A percentile compares a stretch with the other conserved stretches of the same genome.
Conservation (phyloP, 2,329 filamentous ascomycete species). For the Ilyonectria sp. region DNA sequence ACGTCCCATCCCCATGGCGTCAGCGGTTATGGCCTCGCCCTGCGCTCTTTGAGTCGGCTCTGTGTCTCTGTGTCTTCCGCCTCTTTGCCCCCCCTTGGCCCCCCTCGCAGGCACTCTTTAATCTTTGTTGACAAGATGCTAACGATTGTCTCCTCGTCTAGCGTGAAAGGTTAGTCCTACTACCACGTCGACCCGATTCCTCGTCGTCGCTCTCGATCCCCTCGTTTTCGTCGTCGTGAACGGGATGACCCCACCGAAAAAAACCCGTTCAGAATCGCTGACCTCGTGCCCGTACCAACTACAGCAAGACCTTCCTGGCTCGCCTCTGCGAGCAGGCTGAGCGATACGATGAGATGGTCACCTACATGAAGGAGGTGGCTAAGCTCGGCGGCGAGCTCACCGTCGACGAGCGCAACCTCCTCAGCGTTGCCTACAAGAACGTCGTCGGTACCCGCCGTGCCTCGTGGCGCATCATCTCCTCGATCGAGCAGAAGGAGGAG, state of each 20-base stretch:
- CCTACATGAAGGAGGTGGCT: slow-evolving; percentile 99
- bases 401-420: slow-evolving; percentile 98
- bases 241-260: slow-evolving; percentile 38
- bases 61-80: slow-evolving; percentile 21
- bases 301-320: slow-evolving; percentile 99
- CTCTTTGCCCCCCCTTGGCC: slow-evolving; percentile 26
- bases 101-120: slow-evolving; percentile 20
- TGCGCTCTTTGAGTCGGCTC: slow-evolving; percentile 6
- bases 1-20: slow-evolving; percentile 20
- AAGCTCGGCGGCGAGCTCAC: slow-evolving; percentile 81
- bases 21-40: slow-evolving; percentile 12
- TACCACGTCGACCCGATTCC: slow-evolving; percentile 34
- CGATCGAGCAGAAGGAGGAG: slow-evolving; percentile 99
- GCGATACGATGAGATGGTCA: slow-evolving; percentile 99
- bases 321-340: slow-evolving; percentile 99
- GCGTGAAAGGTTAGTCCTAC: slow-evolving; percentile 77
- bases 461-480: slow-evolving; percentile 99
- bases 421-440: slow-evolving; percentile 99
- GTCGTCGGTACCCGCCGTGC: slow-evolving; percentile 98
- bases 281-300: slow-evolving; percentile 48
- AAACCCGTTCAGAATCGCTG: slow-evolving; percentile 42
- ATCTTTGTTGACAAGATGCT: slow-evolving; percentile 49
- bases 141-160: slow-evolving; percentile 58
- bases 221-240: slow-evolving; percentile 36
- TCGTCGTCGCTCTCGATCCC: slow-evolving; percentile 32